Base-by-base conservation (phyloP, 257 asterid genomes). In the Ophiorrhiza pumila region DNA sequence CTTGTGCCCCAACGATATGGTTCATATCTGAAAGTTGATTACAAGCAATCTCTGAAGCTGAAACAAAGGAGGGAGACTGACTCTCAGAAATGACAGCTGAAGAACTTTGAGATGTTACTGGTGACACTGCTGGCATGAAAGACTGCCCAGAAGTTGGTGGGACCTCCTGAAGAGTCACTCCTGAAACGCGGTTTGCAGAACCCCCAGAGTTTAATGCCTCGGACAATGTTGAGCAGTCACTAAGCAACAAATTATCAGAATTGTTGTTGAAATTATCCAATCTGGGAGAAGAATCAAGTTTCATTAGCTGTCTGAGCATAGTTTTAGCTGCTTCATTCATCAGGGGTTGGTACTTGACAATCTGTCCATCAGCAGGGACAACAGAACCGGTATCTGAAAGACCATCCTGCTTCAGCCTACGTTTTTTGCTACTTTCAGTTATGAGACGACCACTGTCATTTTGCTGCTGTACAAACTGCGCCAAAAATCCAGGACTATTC, bases 401-500 rank as follows among this genome's bases (percentile, higher is more conserved):
- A 45, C 78, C 87, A 1, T 92, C 97, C 72, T 81, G 96, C 79
- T 85, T 94, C 56, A 94, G 87, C 77, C 99, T 85, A 59, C 97
- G 78, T 61, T 94, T 94, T 79, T 94, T 94, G 85, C 83, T 94
- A 67, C 93, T 90, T 83, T 89, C 95, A 2, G 86, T 74, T 67
- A 91, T 72, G 62, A 87, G 88, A 64, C 85, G 78, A 74, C 42
- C 79, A 82, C 88, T 78, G 67, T 94, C 96, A 67, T 77, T 91
- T 71, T 91, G 96, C 80, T 91, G 97, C 65, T 86, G 97, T 78
- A 94, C 89, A 71, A 91, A 90, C 73, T 90, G 97, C 34, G 96
- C 90, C 59, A 91, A 87, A 81, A 94, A 91, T 39, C 92, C 96
- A 62, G 99, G 97, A 77, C 95, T 91, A 80, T 94, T 94, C 49